phyloP scores from a whole-genome alignment of 2,329 filamentous ascomycete genomes.

The Beauveria rudraprayagi region DNA sequence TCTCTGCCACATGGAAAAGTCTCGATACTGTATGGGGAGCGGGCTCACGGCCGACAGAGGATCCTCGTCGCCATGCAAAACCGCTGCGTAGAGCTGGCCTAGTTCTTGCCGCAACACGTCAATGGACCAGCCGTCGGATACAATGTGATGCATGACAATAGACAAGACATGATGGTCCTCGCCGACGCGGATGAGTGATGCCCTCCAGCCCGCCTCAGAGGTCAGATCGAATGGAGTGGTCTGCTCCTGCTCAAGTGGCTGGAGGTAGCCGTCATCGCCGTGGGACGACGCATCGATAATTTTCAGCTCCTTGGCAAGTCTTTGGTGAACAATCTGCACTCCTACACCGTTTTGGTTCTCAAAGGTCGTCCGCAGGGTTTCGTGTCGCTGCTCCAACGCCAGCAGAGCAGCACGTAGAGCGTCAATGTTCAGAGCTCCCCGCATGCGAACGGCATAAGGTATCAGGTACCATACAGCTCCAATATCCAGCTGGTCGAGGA shows the following conservation, averaged over 20 bases:
- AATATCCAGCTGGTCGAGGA: conserved; percentile 16
- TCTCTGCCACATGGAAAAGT: conserved; percentile 12
- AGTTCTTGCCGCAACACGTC: conserved; percentile 19
- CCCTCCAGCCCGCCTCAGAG: conserved; percentile 18
- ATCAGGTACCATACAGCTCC: conserved; percentile 16
- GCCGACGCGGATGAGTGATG: conserved; percentile 10
- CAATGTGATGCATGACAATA: conserved; percentile 22
- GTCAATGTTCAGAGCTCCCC: conserved; percentile 12
- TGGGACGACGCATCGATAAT: neutral
- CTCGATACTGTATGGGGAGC: conserved; percentile 13
- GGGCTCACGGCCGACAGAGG: conserved; percentile 3
- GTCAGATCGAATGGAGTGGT: conserved; percentile 18
- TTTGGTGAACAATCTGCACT: conserved; percentile 9
- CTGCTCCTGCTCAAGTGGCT: conserved; percentile 13
- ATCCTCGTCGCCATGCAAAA: conserved; percentile 9
- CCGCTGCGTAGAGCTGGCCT: conserved; percentile 15
- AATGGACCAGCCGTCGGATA: conserved; percentile 23
- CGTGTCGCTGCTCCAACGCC: conserved; percentile 16
- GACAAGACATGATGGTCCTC: conserved; percentile 17
- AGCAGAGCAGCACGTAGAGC: conserved; percentile 11
- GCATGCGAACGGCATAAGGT: conserved; percentile 12
- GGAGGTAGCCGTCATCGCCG: neutral
- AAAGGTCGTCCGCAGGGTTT: conserved; percentile 17
- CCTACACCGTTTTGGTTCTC: conserved; percentile 7
- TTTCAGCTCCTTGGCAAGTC: neutral